Evolutionary conservation across 2,329 filamentous ascomycete genomes (phyloP), one percentile per base, ranked within the genome.

Genomic region (Colletotrichum sp.): DNA sequence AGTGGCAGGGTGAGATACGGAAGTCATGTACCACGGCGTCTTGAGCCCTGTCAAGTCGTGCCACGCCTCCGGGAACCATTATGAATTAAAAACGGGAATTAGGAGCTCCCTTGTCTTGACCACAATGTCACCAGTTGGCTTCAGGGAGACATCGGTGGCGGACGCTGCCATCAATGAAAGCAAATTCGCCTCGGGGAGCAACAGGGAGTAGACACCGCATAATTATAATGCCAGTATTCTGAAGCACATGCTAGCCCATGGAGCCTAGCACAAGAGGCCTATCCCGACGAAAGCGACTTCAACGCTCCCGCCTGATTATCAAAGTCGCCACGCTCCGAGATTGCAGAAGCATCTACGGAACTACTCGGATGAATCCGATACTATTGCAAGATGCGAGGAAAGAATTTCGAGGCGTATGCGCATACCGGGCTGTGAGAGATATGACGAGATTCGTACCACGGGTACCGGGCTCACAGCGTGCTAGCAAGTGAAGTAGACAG

Each of bases 231-330:
- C 43, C 43, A 52, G 2, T 13, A 12, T 2, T 21, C n/a, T 3
- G 10, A 52, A 52, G n/a, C 43, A 0, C 10, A 52, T 52, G n/a
- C 43, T 52, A 13, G 43, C 2, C 43, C 38, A 48, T 52, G n/a
- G n/a, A n/a, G n/a, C 7, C n/a, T 21, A 21, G n/a, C n/a, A 24
- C 43, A 52, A 52, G 43, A 7, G 10, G 13, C 43, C n/a, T 52
- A 13, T 21, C 10, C n/a, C n/a, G 18, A 21, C n/a, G 43, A 36
- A 36, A 36, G n/a, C 43, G n/a, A 48, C 43, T 52, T 21, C 10
- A n/a, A 52, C 10, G 43, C 10, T 21, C n/a, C 10, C n/a, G 43
- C 43, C 0, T 52, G 2, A 13, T 13, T 0, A 1, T 13, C n/a
- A 4, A 52, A 21, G 2, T 21, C 43, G 43, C 4, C 43, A 52